These are phyloP conservation scores for Colletotrichum salicis DNA, from an alignment of 2,329 filamentous ascomycete genomes.

Conservation along the genomic window DNA sequence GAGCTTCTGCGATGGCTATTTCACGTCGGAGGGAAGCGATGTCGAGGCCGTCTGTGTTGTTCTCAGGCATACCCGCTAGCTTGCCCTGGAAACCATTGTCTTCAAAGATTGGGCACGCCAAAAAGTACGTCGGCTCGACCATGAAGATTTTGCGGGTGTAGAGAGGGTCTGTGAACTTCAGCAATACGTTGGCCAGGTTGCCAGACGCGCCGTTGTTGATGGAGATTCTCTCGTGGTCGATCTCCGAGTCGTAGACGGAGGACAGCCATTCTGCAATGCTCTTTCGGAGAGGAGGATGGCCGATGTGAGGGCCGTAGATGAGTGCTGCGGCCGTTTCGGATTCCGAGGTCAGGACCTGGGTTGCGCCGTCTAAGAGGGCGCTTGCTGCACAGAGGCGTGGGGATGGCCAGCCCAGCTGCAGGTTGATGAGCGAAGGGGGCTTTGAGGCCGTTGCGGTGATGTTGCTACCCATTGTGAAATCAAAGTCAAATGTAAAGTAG, in stretches of 20 bases:
- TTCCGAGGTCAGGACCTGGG: slow-evolving; percentile 69
- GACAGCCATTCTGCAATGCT: slow-evolving; percentile 78
- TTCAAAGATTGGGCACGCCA: slow-evolving; percentile 83
- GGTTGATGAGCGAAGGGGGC: slow-evolving; percentile 62
- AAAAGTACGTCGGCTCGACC: slow-evolving; percentile 83
- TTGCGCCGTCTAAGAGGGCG: slow-evolving; percentile 70
- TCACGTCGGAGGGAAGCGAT: slow-evolving; percentile 64
- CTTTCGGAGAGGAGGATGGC: slow-evolving; percentile 74
- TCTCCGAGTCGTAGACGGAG: slow-evolving; percentile 61
- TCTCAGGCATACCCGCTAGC: slow-evolving; percentile 78
- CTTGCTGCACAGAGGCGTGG: slow-evolving; percentile 72
- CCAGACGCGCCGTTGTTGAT: slow-evolving; percentile 89
- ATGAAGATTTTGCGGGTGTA: slow-evolving; percentile 83
- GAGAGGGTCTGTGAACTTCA: slow-evolving; percentile 81
- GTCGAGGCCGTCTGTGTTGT: slow-evolving; percentile 77
- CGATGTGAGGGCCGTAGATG: slow-evolving; percentile 82
- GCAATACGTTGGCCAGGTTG: slow-evolving; percentile 79
- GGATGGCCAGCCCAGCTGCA: slow-evolving; percentile 76
- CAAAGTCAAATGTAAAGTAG: too few species aligned
- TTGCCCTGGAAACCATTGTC: slow-evolving; percentile 79
- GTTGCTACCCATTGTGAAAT: not conserved
- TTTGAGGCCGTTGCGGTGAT: not conserved
- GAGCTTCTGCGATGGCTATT: not conserved
- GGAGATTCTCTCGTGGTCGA: slow-evolving; percentile 71
- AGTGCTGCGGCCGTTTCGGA: slow-evolving; percentile 70